These are phyloP conservation scores for Sedum album DNA, from an alignment of 164 flowering plant genomes.

Conservation along the genomic window DNA sequence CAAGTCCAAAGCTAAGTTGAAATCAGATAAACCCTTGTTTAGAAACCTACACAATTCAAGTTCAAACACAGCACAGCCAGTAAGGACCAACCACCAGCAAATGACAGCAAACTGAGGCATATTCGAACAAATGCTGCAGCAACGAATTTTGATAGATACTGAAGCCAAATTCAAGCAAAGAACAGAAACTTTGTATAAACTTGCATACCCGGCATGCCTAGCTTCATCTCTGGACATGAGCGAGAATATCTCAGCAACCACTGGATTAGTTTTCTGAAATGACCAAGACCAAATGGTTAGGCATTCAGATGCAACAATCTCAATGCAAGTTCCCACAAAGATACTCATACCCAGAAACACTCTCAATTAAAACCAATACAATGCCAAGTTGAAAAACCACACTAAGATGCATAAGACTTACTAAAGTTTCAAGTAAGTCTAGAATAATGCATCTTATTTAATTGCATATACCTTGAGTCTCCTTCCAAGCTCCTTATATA, in stretches of 20 bases:
- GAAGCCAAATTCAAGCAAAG: background rate
- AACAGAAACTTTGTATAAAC: background rate
- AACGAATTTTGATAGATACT: too few relatives aligned
- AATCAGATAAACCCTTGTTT: conserved; percentile 99
- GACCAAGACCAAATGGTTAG: background rate
- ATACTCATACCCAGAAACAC: too few relatives aligned
- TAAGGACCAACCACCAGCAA: too few relatives aligned
- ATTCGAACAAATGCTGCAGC: background rate
- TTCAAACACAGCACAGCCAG: background rate
- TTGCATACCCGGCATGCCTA: conserved; percentile 93
- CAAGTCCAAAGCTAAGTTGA: conserved; percentile 89
- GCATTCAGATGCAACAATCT: background rate
- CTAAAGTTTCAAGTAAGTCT: background rate
- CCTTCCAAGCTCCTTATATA: conserved; percentile 95
- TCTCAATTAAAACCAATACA: too few relatives aligned
- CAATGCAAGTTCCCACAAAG: background rate
- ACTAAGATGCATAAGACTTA: background rate
- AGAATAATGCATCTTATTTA: background rate
- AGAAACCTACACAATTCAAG: conserved; percentile 51
- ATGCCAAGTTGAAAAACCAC: background rate
- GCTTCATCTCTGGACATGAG: conserved; percentile 99
- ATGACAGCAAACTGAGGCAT: background rate
- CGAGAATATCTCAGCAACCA: conserved; percentile 98
- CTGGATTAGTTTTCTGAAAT: conserved; percentile 87
- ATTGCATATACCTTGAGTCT: conserved; percentile 97